These are phyloP conservation scores for Penicillium polonicum DNA, from an alignment of 2,329 filamentous ascomycete species.

Conservation along the genomic window DNA sequence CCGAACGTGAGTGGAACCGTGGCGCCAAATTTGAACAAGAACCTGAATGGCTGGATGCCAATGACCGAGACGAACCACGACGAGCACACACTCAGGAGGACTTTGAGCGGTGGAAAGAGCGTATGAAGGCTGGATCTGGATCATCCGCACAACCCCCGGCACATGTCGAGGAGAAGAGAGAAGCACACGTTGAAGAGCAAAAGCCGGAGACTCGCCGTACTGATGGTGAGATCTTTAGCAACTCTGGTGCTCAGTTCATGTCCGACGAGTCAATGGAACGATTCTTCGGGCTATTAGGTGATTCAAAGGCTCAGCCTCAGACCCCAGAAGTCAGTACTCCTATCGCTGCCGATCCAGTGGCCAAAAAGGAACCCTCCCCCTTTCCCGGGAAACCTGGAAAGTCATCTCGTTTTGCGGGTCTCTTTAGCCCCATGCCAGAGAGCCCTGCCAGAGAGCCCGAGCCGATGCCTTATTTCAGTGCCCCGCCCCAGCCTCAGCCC, in stretches of 20 bases:
- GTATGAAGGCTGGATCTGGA: slow-evolving; percentile 70
- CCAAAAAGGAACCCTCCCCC: slow-evolving; percentile 43
- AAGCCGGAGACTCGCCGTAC: slow-evolving; percentile 41
- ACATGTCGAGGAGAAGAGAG: slow-evolving; percentile 47
- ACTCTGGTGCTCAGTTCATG: slow-evolving; percentile 60
- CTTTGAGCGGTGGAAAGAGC: slow-evolving; percentile 91
- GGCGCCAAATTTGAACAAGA: slow-evolving; percentile 67
- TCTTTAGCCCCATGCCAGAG: slow-evolving; percentile 64
- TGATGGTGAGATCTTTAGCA: slow-evolving; percentile 53
- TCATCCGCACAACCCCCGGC: slow-evolving; percentile 30
- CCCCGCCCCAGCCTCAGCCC: slow-evolving; percentile 12
- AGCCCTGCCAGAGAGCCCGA: slow-evolving; percentile 48
- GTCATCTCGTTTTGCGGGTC: slow-evolving; percentile 81
- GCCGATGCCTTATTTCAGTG: slow-evolving; percentile 23
- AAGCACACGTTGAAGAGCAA: slow-evolving; percentile 32
- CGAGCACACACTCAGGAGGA: slow-evolving; percentile 81
- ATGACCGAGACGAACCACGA: slow-evolving; percentile 63
- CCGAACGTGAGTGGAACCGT: slow-evolving; percentile 56
- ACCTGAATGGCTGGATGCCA: slow-evolving; percentile 86
- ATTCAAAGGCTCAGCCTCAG: slow-evolving; percentile 45
- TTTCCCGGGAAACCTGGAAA: slow-evolving; percentile 59
- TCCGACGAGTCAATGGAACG: slow-evolving; percentile 70
- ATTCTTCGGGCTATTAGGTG: slow-evolving; percentile 66
- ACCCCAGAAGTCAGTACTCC: slow-evolving; percentile 42
- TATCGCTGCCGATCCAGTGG: slow-evolving; percentile 37